A percentile compares a stretch with the other conserved stretches of the same genome.
These are phyloP conservation scores for Parathielavia appendiculata DNA, from an alignment of 495 filamentous ascomycete species.

Conservation along the genomic window DNA sequence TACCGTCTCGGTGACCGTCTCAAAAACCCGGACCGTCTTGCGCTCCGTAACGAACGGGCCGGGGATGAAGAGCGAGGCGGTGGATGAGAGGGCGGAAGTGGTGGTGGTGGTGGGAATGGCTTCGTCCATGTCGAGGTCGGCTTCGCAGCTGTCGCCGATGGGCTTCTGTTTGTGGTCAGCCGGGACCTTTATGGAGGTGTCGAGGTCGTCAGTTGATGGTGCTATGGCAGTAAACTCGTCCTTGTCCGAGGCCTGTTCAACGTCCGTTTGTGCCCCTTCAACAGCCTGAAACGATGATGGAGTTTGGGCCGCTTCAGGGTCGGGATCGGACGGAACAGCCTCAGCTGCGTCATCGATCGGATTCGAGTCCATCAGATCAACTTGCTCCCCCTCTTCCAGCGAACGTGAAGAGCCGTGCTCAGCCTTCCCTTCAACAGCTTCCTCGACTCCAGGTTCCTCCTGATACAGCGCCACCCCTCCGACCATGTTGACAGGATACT, in stretches of 20 bases:
- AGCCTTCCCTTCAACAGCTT: not conserved
- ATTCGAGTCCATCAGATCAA: not conserved
- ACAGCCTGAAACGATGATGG: not conserved
- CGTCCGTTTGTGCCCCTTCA: not conserved
- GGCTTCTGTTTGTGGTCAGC: not conserved
- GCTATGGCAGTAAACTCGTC: not conserved
- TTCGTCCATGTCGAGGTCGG: not conserved
- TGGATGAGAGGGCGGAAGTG: not conserved
- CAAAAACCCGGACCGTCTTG: constrained; percentile 34
- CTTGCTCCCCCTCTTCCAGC: not conserved
- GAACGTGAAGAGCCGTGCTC: not conserved
- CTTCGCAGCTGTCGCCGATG: not conserved
- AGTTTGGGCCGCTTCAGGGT: not conserved
- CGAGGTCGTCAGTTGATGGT: not conserved
- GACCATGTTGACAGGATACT: constrained; percentile 4
- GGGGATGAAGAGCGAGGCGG: constrained; percentile 10
- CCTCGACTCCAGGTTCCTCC: not conserved
- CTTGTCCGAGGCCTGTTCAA: not conserved
- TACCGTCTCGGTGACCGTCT: constrained; percentile 29
- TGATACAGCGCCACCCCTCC: constrained; percentile 6
- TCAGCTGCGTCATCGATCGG: not conserved
- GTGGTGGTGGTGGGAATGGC: not conserved
- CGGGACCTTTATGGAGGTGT: not conserved
- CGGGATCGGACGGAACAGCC: not conserved
- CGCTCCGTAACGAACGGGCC: constrained; percentile 27